These are phyloP conservation scores for Lasiodiplodia hormozganensis DNA, from an alignment of 2,329 filamentous ascomycete genomes.

Conservation along the genomic window DNA sequence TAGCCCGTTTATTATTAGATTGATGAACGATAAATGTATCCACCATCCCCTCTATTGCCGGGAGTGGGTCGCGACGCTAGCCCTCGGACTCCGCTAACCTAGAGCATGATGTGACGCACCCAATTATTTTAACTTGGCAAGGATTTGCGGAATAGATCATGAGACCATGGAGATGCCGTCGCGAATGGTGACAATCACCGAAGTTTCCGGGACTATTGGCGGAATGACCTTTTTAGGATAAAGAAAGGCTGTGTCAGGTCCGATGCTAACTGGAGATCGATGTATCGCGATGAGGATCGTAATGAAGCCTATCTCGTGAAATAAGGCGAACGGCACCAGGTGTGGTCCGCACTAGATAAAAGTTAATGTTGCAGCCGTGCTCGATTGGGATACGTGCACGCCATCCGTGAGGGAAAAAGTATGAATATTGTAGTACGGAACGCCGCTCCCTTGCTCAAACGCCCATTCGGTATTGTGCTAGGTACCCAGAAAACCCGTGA, in stretches of 20 bases:
- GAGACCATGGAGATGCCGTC: neutral
- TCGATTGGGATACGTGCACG: neutral
- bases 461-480: neutral
- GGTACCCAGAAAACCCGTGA: neutral
- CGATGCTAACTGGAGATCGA: neutral
- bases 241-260: neutral
- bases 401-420: neutral
- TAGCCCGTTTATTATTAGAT: neutral
- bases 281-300: neutral
- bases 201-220: neutral
- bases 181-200: neutral
- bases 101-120: neutral
- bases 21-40: no score
- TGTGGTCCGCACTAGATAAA: neutral
- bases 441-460: neutral
- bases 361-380: neutral
- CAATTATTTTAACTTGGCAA: neutral
- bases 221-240: no score
- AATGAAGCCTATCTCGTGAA: neutral
- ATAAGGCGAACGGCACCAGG: neutral
- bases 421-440: constrained; percentile 11
- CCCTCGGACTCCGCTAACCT: neutral
- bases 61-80: neutral
- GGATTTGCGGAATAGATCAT: neutral
- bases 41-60: no score